These are phyloP conservation scores for Raffaelea arxii DNA, from an alignment of 2,329 filamentous ascomycete species.

Conservation along the genomic window DNA sequence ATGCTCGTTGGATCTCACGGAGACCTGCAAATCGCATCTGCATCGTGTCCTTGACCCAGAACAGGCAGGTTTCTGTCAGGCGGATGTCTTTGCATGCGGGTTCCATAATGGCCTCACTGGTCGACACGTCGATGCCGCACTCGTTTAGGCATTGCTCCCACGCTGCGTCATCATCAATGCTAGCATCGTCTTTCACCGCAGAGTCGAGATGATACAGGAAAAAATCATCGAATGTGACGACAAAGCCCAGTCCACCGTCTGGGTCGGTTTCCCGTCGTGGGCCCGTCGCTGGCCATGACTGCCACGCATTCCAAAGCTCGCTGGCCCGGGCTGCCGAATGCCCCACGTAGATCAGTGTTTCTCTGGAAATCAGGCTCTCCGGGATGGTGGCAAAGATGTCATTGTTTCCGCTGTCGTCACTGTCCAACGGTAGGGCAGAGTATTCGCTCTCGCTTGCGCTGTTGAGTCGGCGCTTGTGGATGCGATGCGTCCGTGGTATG, in stretches of 20 bases:
- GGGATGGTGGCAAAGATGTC: background rate
- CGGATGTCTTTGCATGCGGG: background rate
- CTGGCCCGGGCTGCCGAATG: background rate
- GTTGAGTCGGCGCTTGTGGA: no score
- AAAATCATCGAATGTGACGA: background rate
- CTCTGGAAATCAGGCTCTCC: background rate
- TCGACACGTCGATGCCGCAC: background rate
- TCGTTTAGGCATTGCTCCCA: background rate
- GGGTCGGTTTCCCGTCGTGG: background rate
- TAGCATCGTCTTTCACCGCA: background rate
- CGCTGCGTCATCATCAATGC: background rate
- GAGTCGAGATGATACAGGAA: background rate
- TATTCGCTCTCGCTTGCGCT: no score
- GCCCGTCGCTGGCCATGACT: background rate
- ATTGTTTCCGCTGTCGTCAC: no score
- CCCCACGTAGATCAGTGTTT: background rate
- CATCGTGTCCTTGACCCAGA: background rate
- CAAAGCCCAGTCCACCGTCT: background rate
- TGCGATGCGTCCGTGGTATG: no score
- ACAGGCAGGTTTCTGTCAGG: background rate
- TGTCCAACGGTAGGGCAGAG: no score
- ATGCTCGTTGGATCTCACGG: background rate
- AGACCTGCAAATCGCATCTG: background rate
- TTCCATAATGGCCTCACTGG: background rate
- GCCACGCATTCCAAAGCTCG: conserved; percentile 19